Conservation (phyloP, 2,329 filamentous ascomycete species). For the Blumeriella jaapii region DNA sequence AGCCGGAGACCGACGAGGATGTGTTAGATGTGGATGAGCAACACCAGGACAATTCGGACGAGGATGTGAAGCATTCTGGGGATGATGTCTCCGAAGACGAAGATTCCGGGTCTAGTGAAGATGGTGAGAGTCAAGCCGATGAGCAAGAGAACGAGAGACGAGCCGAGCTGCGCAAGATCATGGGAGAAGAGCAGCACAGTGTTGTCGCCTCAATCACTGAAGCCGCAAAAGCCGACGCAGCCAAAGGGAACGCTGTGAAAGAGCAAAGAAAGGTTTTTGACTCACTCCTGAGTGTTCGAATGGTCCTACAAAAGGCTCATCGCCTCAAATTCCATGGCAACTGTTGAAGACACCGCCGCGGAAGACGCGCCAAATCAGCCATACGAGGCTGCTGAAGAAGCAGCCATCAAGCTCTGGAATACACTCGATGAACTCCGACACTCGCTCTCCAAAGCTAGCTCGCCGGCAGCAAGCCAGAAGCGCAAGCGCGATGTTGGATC, state of each 20-base stretch:
- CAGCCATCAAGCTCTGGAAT: slow-evolving; percentile 75
- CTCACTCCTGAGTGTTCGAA: slow-evolving; percentile 76
- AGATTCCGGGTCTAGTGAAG: slow-evolving; percentile 12
- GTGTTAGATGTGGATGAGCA: slow-evolving; percentile 25
- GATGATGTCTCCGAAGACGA: slow-evolving; percentile 15
- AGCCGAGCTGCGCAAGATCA: slow-evolving; percentile 53
- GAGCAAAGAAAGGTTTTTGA: slow-evolving; percentile 80
- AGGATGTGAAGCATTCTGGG: slow-evolving; percentile 18
- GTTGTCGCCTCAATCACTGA: slow-evolving; percentile 48
- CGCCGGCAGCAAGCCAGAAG: slow-evolving; percentile 44
- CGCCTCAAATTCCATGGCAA: slow-evolving; percentile 62
- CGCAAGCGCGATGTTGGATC: slow-evolving; percentile 43
- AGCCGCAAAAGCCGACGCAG: slow-evolving; percentile 63
- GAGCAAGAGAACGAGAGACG: slow-evolving; percentile 31
- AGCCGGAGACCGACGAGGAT: slow-evolving; percentile 26
- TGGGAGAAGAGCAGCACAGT: slow-evolving; percentile 55
- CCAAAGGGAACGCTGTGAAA: slow-evolving; percentile 79
- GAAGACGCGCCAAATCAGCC: slow-evolving; percentile 33
- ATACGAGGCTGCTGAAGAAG: slow-evolving; percentile 70
- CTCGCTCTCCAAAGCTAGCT: slow-evolving; percentile 40
- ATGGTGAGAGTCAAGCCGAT: slow-evolving; percentile 18
- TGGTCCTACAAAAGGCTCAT: slow-evolving; percentile 88
- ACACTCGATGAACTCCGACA: slow-evolving; percentile 62
- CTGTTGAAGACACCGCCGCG: slow-evolving; percentile 32
- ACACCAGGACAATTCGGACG: slow-evolving; percentile 26